Conservation (phyloP, 2,329 filamentous ascomycete genomes). For the Verticillium nubilum region DNA sequence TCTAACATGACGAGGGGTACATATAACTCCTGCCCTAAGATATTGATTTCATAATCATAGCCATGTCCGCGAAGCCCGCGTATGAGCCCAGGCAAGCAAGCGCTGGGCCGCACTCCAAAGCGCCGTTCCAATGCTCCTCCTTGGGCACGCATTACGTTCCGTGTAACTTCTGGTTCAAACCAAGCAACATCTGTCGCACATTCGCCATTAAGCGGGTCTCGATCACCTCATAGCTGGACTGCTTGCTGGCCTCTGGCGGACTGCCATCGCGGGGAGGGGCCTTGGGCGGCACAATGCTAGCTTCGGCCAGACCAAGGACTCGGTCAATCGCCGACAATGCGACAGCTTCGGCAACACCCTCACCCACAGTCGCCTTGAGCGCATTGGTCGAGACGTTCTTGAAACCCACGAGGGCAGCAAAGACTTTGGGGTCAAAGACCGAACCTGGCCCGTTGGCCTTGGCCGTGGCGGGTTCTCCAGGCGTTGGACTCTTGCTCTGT, state of each 20-base stretch:
- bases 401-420: conserved; percentile 36
- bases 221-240: conserved; percentile 22
- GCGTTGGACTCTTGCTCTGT: conserved; percentile 28
- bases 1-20: background rate
- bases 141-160: conserved; percentile 1
- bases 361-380: conserved; percentile 32
- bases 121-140: background rate
- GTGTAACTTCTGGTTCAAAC: conserved; percentile 32
- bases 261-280: conserved; percentile 15
- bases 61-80: background rate
- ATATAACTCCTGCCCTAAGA: background rate
- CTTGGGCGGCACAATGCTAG: conserved; percentile 31
- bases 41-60: background rate
- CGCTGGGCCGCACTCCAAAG: background rate
- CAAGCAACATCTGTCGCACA: conserved; percentile 30
- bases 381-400: conserved; percentile 39
- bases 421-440: conserved; percentile 30
- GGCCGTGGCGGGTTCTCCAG: conserved; percentile 19
- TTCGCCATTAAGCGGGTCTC: conserved; percentile 36
- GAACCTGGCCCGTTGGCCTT: conserved; percentile 10
- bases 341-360: conserved; percentile 37
- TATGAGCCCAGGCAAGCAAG: background rate
- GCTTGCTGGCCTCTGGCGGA: conserved; percentile 19
- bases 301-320: conserved; percentile 40
- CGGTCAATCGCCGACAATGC: conserved; percentile 46